Evolutionary conservation across 306 rosid species (phyloP).

Genomic region (Quercus berberidifolia): DNA sequence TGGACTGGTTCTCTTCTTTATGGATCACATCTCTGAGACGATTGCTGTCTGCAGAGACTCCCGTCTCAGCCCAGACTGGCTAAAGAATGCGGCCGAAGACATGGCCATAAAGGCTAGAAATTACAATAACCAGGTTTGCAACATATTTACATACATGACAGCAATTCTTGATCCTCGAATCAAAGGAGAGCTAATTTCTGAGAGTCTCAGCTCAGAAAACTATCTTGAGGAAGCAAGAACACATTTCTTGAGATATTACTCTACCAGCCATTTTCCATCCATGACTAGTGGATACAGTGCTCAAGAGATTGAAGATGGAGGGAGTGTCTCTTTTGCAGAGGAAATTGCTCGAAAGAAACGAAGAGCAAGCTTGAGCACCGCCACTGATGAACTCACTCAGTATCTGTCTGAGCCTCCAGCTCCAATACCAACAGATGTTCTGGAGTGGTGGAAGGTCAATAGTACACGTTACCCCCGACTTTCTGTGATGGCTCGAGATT

Average conservation of each 20-base stretch:
- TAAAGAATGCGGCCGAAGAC: conserved; percentile 81
- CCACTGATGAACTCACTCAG: conserved; percentile 94
- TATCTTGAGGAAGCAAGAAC: conserved; percentile 83
- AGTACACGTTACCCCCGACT: conserved; percentile 81
- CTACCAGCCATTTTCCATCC: conserved; percentile 66
- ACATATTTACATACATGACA: conserved; percentile 79
- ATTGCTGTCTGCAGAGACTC: conserved; percentile 73
- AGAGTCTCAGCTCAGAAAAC: conserved; percentile 60
- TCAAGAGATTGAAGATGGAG: conserved; percentile 72
- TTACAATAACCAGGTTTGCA: conserved; percentile 75
- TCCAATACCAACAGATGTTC: conserved; percentile 79
- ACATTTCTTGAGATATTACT: conserved; percentile 73
- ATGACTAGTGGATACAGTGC: conserved; percentile 57
- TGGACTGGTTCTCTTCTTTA: conserved; percentile 90
- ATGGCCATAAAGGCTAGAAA: conserved; percentile 78
- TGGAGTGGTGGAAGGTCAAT: conserved; percentile 97
- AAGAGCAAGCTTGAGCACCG: conserved; percentile 60
- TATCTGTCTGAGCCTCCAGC: conserved; percentile 89
- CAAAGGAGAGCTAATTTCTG: conserved; percentile 91
- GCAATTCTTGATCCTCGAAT: conserved; percentile 95
- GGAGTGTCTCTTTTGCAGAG: conserved; percentile 87
- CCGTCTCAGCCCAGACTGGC: conserved; percentile 79
- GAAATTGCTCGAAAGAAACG: conserved; percentile 95
- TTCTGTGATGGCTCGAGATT: conserved; percentile 92
- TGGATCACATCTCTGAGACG: conserved; percentile 96